These are phyloP conservation scores for Garcia nutans DNA, from an alignment of 345 rosid species.

Conservation along the genomic window DNA sequence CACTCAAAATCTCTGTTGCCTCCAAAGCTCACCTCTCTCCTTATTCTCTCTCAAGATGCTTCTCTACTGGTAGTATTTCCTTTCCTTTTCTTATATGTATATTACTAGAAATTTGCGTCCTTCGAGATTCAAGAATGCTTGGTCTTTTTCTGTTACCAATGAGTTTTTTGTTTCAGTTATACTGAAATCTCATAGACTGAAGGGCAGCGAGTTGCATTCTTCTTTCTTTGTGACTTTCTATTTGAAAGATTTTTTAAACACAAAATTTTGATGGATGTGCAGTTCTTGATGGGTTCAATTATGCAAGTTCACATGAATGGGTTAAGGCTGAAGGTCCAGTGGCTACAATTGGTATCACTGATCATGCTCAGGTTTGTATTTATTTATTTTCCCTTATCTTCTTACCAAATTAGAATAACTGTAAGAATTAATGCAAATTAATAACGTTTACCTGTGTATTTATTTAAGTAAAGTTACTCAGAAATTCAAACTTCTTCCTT, in stretches of 20 bases:
- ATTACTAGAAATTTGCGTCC: not conserved
- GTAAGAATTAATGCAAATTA: too few species aligned
- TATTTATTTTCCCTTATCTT: not conserved
- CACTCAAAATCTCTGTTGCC: conserved; percentile 62
- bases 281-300: conserved; percentile 92
- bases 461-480: too few species aligned
- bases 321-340: conserved; percentile 90
- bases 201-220: too few species aligned
- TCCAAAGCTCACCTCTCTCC: conserved; percentile 46
- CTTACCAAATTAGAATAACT: too few species aligned
- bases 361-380: conserved; percentile 80
- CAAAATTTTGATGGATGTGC: conserved; percentile 8
- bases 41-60: conserved; percentile 72
- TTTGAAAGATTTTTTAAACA: not conserved
- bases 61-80: conserved; percentile 55
- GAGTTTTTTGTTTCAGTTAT: not conserved
- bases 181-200: not conserved
- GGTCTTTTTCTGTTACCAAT: not conserved
- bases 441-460: too few species aligned
- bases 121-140: too few species aligned
- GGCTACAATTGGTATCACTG: conserved; percentile 85
- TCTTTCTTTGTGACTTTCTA: too few species aligned
- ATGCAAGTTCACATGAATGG: conserved; percentile 91
- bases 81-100: not conserved
- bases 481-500: too few species aligned